Evolutionary conservation across 805 yeast genomes (phyloP), one percentile per base, ranked within the genome.

Genomic region (Kodamaea hsintzibuensis): DNA sequence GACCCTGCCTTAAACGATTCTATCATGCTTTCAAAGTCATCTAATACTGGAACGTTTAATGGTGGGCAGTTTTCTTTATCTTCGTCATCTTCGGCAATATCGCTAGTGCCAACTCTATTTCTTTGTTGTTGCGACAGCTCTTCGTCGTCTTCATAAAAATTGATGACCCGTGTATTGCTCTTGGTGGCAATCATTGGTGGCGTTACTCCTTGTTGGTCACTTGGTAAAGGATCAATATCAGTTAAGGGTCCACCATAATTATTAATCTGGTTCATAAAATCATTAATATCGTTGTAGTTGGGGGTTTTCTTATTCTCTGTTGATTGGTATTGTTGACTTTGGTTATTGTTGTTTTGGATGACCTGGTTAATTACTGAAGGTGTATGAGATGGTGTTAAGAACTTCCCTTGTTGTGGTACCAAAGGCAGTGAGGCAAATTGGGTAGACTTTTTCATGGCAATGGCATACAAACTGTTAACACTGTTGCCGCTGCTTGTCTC

Each of bases 161-260:
- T 81, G 46, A 82, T 81, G 18, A 82, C 74, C 42, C 84, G 72
- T 2, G 85, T 82, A 59, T 81, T 82, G 42, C 79, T 66, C 60
- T 82, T 82, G 4, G 81, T 79, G n/a, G 85, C 85, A 67, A 73
- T 72, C 81, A 70, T 78, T 57, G 78, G 79, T 49, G 78, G 81
- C 6, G 78, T 74, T 3, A 63, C 62, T 3, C 74, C 75, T 49
- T 59, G 64, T 63, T 42, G 71, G 35, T 65, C 72, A 40, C 69
- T 72, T 6, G 79, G 79, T 42, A 76, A 58, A 17, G 44, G 44
- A 56, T 77, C 81, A 10, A 77, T 74, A 55, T 77, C 81, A 12
- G 81, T 77, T 51, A 76, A 65, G 3, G 81, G 81, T 1, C 80
- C 81, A 2, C 80, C 80, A 57, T 70, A 58, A 54, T 56, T 61